Evolutionary conservation across 1,284 basidiomycete genomes (phyloP), one percentile per base, ranked within the genome.

Genomic region (Austroboletus sp.): DNA sequence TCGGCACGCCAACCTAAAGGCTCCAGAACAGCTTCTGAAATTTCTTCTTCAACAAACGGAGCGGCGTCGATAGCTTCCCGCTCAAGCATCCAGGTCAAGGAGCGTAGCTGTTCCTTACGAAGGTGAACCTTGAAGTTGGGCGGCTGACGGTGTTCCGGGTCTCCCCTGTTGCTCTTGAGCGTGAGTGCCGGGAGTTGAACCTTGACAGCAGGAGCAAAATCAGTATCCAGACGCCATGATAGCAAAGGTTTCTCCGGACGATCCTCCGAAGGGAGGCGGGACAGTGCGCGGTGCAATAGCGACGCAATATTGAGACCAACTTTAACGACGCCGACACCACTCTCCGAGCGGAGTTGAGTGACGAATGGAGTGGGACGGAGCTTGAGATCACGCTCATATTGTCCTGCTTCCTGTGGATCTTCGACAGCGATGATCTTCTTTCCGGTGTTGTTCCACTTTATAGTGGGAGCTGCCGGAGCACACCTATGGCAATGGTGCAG

Each of bases 1-100:
- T 97, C 92, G 4, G 89, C 91, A 55, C 92, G 78, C 93, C 94
- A 97, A 4, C 89, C 88, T 6, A 97, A 72, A 39, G 90, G 82
- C 44, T 81, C 82, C 4, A 95, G 73, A 37, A 87, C 75, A 0
- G 91, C 90, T 62, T 97, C 93, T 0, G 90, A 86, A 34, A 97
- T 90, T 63, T 97, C 93, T 63, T 97, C 93, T 60, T 97, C 93
- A 21, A 90, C 64, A 64, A 96, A 97, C 0, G 85, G 79, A 11
- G 76, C 67, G 6, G 79, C 80, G 42, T 82, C 72, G 0, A 64
- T 53, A 8, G 75, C 72, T 65, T 97, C 93, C 60, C 91, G 89
- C 34, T 71, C 64, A 17, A 95, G 68, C 94, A 97, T 97, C 93
- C 93, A 97, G 43, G 80, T 80, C 35, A 97, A 68, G 3, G 94